phyloP scores from a whole-genome alignment of 2,329 filamentous ascomycete genomes.

The Aspergillus latus region DNA sequence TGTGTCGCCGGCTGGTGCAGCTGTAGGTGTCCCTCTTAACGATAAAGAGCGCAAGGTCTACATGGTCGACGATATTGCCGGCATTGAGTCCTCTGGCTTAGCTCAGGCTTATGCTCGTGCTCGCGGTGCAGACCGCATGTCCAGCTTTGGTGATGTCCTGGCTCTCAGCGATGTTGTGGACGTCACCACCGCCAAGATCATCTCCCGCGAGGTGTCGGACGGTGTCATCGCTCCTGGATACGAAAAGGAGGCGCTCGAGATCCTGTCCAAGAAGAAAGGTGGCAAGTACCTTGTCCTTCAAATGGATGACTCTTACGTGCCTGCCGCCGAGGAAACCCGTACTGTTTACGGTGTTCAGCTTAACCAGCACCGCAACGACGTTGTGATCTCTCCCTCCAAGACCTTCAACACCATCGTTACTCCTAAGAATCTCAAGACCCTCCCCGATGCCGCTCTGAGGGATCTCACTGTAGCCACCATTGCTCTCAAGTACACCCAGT shows the following conservation, averaged over 20 bases:
- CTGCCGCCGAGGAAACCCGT: slow-evolving; percentile 71
- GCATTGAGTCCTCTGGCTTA: slow-evolving; percentile 78
- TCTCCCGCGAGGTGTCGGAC: slow-evolving; percentile 95
- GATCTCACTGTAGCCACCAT: slow-evolving; percentile 96
- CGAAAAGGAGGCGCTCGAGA: slow-evolving; percentile 78
- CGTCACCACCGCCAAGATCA: slow-evolving; percentile 91
- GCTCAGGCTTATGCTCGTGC: slow-evolving; percentile 96
- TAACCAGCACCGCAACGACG: slow-evolving; percentile 89
- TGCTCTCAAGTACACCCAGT: slow-evolving; percentile 97
- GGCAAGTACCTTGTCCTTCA: slow-evolving; percentile 95
- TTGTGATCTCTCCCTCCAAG: slow-evolving; percentile 73
- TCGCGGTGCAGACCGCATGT: slow-evolving; percentile 96
- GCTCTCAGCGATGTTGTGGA: slow-evolving; percentile 90
- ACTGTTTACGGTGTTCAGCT: slow-evolving; percentile 89
- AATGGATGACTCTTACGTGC: slow-evolving; percentile 85
- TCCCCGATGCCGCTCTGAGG: slow-evolving; percentile 78
- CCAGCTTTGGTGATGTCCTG: slow-evolving; percentile 95
- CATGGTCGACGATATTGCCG: slow-evolving; percentile 94
- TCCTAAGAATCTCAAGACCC: slow-evolving; percentile 70
- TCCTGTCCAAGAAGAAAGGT: slow-evolving; percentile 96
- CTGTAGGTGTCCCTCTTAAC: slow-evolving; percentile 83
- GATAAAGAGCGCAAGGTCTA: slow-evolving; percentile 94
- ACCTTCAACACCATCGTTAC: slow-evolving; percentile 85
- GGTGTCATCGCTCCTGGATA: slow-evolving; percentile 92
- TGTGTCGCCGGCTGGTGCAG: slow-evolving; percentile 92